Conservation (phyloP, 768 basidiomycete genomes). For the Pulveroboletus frians region DNA sequence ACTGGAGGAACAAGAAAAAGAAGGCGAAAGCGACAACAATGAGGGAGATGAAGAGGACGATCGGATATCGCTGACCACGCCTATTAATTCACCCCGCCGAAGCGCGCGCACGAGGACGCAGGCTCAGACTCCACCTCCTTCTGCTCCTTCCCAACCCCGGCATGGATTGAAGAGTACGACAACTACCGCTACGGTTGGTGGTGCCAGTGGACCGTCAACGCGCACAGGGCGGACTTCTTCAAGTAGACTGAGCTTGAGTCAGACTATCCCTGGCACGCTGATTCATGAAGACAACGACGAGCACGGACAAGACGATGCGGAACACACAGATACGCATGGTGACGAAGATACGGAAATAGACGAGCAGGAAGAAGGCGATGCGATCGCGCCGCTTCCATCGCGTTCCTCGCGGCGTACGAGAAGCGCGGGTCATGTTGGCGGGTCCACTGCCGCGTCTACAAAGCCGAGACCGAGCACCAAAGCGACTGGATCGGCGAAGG, state of each 20-base stretch:
- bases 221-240: constrained; percentile 4
- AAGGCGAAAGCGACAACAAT: constrained; percentile 22
- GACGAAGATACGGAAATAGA: constrained; percentile 16
- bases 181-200: background rate
- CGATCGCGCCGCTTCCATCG: constrained; percentile 31
- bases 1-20: constrained; percentile 8
- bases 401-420: constrained; percentile 20
- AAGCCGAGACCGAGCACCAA: constrained; percentile 11
- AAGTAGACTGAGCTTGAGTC: constrained; percentile 12
- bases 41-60: constrained; percentile 10
- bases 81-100: constrained; percentile 12
- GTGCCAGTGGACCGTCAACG: background rate
- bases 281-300: constrained; percentile 36
- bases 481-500: background rate
- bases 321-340: constrained; percentile 21
- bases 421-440: constrained; percentile 9
- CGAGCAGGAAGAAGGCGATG: constrained; percentile 34
- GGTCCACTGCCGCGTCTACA: constrained; percentile 5
- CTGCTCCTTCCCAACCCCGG: constrained; percentile 8
- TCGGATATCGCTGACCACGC: constrained; percentile 1
- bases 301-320: constrained; percentile 16
- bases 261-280: constrained; percentile 41
- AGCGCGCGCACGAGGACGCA: constrained; percentile 9
- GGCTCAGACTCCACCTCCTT: constrained; percentile 10
- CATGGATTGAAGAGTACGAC: constrained; percentile 5